Conservation (phyloP, 345 rosid genomes). For the Sisymbrium altissimum region DNA sequence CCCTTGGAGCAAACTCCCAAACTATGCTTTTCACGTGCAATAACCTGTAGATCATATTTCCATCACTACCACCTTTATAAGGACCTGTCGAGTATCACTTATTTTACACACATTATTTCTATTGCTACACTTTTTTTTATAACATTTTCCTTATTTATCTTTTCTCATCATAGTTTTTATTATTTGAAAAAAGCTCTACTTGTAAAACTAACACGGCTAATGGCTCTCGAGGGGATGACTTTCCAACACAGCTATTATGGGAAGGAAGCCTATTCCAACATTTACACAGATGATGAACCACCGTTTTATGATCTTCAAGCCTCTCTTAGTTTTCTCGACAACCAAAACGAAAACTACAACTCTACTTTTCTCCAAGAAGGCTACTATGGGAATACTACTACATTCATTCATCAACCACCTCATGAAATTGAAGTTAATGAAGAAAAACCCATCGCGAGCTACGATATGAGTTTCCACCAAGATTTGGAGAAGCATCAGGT, state of each 20-base stretch:
- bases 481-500: constrained; percentile 31
- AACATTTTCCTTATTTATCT: background rate
- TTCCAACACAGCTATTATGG: constrained; percentile 44
- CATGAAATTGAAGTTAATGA: constrained; percentile 8
- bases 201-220: constrained; percentile 16
- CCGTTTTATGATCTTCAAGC: constrained; percentile 21
- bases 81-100: background rate
- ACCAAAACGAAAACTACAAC: constrained; percentile 33
- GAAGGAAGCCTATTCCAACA: constrained; percentile 44
- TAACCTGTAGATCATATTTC: constrained; percentile 19
- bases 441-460: background rate
- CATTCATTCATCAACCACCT: constrained; percentile 1
- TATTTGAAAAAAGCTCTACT: background rate
- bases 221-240: constrained; percentile 74
- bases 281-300: constrained; percentile 32
- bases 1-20: constrained; percentile 37
- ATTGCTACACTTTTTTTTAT: background rate
- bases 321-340: constrained; percentile 39
- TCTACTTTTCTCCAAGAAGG: constrained; percentile 24
- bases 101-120: background rate
- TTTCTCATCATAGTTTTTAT: background rate
- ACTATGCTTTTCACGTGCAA: constrained; percentile 35
- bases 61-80: constrained; percentile 19
- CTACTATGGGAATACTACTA: constrained; percentile 10
- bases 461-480: background rate